These are phyloP conservation scores for Amanita exitialis DNA, from an alignment of 768 basidiomycete genomes.

Conservation along the genomic window DNA sequence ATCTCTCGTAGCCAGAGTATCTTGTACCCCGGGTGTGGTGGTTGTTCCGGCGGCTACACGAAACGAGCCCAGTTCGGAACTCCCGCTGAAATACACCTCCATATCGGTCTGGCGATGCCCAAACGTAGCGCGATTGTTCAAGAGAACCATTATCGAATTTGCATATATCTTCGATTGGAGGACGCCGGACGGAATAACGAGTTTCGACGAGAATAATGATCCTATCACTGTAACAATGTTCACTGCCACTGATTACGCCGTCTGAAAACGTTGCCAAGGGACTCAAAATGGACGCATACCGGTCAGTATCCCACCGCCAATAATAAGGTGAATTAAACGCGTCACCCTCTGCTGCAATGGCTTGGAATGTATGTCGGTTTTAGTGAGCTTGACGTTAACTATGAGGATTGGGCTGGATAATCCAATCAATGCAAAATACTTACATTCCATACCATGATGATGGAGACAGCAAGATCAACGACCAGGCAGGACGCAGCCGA, in stretches of 20 bases:
- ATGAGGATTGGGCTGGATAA: background rate
- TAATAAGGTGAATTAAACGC: slow-evolving; percentile 18
- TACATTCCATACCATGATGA: slow-evolving; percentile 22
- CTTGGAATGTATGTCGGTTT: slow-evolving; percentile 16
- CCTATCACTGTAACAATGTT: slow-evolving; percentile 20
- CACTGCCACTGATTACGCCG: slow-evolving; percentile 15
- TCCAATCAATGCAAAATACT: slow-evolving; percentile 1
- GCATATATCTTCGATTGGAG: slow-evolving; percentile 24
- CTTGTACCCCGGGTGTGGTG: background rate
- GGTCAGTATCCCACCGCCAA: slow-evolving; percentile 25
- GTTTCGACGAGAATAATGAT: slow-evolving; percentile 16
- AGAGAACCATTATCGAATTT: slow-evolving; percentile 21
- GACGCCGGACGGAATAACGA: slow-evolving; percentile 19
- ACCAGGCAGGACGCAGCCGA: slow-evolving; percentile 21
- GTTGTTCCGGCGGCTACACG: background rate
- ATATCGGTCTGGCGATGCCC: background rate
- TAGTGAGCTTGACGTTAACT: slow-evolving; percentile 11
- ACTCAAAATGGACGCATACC: slow-evolving; percentile 10
- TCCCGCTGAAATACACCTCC: too few relatives aligned
- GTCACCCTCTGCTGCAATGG: slow-evolving; percentile 18
- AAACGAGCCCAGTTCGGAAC: background rate
- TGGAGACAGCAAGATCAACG: slow-evolving; percentile 21
- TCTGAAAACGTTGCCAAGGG: background rate
- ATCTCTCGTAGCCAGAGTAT: too few relatives aligned
- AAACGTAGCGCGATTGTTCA: slow-evolving; percentile 20